A percentile compares a stretch with the other conserved stretches of the same genome.
These are phyloP conservation scores for Pseudogymnoascus sp. DNA, from an alignment of 2,329 filamentous ascomycete genomes.

Conservation along the genomic window DNA sequence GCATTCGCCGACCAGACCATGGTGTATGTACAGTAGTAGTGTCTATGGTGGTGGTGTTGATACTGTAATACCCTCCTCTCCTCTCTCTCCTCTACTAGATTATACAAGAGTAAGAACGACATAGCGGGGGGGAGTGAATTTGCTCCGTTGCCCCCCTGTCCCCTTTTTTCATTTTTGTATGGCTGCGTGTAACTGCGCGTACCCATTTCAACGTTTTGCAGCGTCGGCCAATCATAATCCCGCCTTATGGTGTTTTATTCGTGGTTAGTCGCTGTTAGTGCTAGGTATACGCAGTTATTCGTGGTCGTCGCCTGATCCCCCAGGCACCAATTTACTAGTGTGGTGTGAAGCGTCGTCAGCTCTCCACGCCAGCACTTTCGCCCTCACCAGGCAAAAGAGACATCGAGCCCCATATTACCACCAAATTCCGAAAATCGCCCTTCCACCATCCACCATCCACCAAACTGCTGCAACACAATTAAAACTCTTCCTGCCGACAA, in stretches of 20 bases:
- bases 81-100: neutral
- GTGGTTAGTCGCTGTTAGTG: neutral
- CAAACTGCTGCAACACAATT: neutral
- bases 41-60: neutral
- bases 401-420: neutral
- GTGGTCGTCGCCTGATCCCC: neutral
- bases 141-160: neutral
- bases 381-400: constrained; percentile 5
- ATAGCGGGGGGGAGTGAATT: neutral
- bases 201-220: neutral
- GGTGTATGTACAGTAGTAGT: neutral
- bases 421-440: neutral
- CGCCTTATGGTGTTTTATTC: neutral
- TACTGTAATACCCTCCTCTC: neutral
- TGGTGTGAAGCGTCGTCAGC: constrained; percentile 10
- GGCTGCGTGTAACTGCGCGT: constrained; percentile 5
- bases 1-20: neutral
- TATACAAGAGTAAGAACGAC: neutral
- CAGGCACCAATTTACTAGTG: neutral
- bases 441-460: neutral
- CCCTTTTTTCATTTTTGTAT: neutral
- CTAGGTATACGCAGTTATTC: neutral
- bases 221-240: neutral
- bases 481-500: neutral
- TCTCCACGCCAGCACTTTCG: constrained; percentile 10